phyloP scores from a whole-genome alignment of 345 rosid species.

The Eutrema yunnanense region DNA sequence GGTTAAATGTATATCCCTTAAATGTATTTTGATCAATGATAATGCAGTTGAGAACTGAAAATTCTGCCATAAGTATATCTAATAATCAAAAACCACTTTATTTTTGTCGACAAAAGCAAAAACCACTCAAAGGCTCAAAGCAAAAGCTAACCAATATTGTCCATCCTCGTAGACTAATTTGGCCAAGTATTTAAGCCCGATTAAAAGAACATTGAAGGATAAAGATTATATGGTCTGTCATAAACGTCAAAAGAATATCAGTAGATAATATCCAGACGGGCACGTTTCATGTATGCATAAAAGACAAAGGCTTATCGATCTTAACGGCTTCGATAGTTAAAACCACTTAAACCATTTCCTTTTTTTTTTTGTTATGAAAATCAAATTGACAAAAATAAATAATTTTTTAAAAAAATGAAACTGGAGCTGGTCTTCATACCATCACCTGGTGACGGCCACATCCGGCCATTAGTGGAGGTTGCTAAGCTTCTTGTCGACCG shows the following conservation, averaged over 20 bases:
- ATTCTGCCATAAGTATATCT: not conserved
- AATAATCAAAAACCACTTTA: not conserved
- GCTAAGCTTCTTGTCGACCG: constrained; percentile 41
- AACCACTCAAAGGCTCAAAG: not conserved
- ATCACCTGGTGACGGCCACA: constrained; percentile 47
- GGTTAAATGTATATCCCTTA: too few relatives aligned
- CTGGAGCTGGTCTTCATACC: constrained; percentile 43
- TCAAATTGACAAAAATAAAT: not conserved
- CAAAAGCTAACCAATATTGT: too few relatives aligned
- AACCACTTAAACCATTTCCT: not conserved
- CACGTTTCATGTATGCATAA: not conserved
- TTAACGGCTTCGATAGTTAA: not conserved
- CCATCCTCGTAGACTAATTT: not conserved
- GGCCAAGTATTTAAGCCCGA: not conserved
- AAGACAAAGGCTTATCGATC: not conserved
- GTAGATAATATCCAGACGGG: not conserved
- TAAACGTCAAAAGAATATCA: not conserved
- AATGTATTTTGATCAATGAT: too few relatives aligned
- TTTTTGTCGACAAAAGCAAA: not conserved
- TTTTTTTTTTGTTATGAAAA: not conserved
- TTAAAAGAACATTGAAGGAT: not conserved
- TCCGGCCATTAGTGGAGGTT: constrained; percentile 32
- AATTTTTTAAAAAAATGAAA: not conserved
- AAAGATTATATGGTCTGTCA: not conserved
- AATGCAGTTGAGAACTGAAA: too few relatives aligned